Conservation (phyloP, 1,284 basidiomycete species). For the Wallemia mellicola region DNA sequence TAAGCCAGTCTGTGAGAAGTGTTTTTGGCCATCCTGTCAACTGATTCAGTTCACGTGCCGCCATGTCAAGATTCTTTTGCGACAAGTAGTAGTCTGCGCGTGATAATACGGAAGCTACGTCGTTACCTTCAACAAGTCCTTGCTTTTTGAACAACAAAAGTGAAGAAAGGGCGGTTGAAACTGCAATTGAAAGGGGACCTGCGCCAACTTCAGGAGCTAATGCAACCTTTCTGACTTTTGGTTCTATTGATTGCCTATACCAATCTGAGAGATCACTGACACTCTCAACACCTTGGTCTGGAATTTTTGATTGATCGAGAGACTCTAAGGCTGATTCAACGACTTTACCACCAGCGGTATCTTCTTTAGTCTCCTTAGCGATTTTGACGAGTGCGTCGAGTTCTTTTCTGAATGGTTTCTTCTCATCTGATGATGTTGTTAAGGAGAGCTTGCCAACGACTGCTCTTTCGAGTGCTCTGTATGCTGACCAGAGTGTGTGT, state of each 20-base stretch:
- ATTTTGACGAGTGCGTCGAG: constrained; percentile 44
- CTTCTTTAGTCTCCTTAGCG: constrained; percentile 21
- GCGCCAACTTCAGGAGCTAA: constrained; percentile 60
- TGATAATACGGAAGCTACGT: constrained; percentile 59
- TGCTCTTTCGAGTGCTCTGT: constrained; percentile 28
- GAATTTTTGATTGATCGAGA: constrained; percentile 40
- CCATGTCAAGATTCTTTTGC: constrained; percentile 74
- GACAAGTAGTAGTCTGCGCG: constrained; percentile 70
- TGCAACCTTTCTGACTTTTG: constrained; percentile 56
- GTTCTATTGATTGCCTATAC: constrained; percentile 60
- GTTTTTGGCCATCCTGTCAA: constrained; percentile 56
- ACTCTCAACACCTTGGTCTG: constrained; percentile 65
- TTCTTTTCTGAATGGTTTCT: constrained; percentile 58
- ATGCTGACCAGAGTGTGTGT: constrained; percentile 24
- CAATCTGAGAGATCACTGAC: constrained; percentile 62
- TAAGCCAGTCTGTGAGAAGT: constrained; percentile 66
- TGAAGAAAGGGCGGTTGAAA: constrained; percentile 40
- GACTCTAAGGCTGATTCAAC: constrained; percentile 35
- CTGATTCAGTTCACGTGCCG: constrained; percentile 71
- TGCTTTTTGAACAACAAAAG: constrained; percentile 51
- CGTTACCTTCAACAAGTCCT: constrained; percentile 37
- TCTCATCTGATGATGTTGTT: constrained; percentile 24
- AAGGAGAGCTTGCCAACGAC: constrained; percentile 24
- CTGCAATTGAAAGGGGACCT: constrained; percentile 61
- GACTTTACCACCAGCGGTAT: constrained; percentile 15